Base-by-base conservation (phyloP, 2,329 filamentous ascomycete species). In the Bisporella sp. region DNA sequence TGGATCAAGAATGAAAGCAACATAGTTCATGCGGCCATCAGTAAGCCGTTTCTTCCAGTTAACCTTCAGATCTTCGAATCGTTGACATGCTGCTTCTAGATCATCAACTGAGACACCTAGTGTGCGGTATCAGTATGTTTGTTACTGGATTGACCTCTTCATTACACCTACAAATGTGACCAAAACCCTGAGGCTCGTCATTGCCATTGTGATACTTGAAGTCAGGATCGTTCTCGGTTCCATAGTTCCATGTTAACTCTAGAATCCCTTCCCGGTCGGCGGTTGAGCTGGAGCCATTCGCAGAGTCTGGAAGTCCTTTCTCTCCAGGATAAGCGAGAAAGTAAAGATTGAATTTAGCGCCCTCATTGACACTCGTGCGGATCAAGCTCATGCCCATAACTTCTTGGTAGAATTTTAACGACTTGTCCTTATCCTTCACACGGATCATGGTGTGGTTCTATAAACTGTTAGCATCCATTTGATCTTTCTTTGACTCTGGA, bases 151-250 rank as follows among this genome's bases (percentile, higher is more conserved):
- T 3, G 21, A 21, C 21, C 21, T 21, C 21, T 21, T 21, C 21
- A 21, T 21, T 37, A 13, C 45, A 74, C 80, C 72, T 69, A 86
- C 89, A 95, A 54, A 96, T 90, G 64, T 96, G 91, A 0, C 92
- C 91, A 59, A 96, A 97, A 1, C 93, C 93, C 68, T 96, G 90
- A 1, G 92, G 92, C 67, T 95, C 76, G 41, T 84, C 76, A 68
- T 99, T 99, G 37, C 93, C 93, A 61, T 95, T 84, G 70, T 99
- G 92, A 67, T 99, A 99, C 58, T 79, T 79, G 66, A 96, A 93
- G 57, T 73, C 73, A 50, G 83, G 79, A 56, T 97, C 87, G 65
- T 92, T 93, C 72, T 97, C 92, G 0, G 88, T 92, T 37, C 82
- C 82, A 58, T 85, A 79, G 65, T 85, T 85, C 86, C 87, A 96